These are phyloP conservation scores for Setomelanomma holmii DNA, from an alignment of 2,329 filamentous ascomycete species.

Conservation along the genomic window DNA sequence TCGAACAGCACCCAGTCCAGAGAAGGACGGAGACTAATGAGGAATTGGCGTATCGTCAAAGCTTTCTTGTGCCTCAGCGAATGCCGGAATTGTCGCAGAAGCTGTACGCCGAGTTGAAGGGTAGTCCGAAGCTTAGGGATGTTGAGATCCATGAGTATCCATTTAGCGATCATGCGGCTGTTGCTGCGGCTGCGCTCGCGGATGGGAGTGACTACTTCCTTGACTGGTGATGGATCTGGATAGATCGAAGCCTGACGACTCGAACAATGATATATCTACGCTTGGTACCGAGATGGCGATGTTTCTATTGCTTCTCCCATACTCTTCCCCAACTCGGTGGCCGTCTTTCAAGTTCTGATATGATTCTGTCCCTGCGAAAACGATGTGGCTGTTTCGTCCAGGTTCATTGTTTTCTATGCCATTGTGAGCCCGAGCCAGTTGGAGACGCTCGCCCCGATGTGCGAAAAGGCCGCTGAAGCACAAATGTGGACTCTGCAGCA, in stretches of 20 bases:
- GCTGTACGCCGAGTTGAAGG: slow-evolving; percentile 31
- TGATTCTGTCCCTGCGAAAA: no score
- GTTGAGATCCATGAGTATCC: slow-evolving; percentile 38
- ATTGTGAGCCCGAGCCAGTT: no score
- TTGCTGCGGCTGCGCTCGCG: slow-evolving; percentile 33
- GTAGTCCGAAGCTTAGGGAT: slow-evolving; percentile 31
- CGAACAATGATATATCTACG: background rate
- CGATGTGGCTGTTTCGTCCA: no score
- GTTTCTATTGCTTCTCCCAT: no score
- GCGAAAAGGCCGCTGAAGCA: background rate
- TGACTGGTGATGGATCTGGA: slow-evolving; percentile 25
- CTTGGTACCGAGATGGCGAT: no score
- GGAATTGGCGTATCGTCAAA: slow-evolving; percentile 34
- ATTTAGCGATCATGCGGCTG: slow-evolving; percentile 41
- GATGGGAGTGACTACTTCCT: slow-evolving; percentile 46
- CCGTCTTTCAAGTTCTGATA: no score
- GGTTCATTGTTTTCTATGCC: no score
- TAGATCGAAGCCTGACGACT: background rate
- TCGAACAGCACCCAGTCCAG: slow-evolving; percentile 35
- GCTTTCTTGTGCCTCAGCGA: slow-evolving; percentile 28
- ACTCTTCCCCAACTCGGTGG: no score
- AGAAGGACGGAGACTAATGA: slow-evolving; percentile 36
- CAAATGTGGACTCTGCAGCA: background rate
- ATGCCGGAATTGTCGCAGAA: slow-evolving; percentile 31
- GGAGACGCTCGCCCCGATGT: no score